These are phyloP conservation scores for Tetradesmus lagerheimii DNA, from an alignment of 139 green algal species.

Conservation along the genomic window DNA sequence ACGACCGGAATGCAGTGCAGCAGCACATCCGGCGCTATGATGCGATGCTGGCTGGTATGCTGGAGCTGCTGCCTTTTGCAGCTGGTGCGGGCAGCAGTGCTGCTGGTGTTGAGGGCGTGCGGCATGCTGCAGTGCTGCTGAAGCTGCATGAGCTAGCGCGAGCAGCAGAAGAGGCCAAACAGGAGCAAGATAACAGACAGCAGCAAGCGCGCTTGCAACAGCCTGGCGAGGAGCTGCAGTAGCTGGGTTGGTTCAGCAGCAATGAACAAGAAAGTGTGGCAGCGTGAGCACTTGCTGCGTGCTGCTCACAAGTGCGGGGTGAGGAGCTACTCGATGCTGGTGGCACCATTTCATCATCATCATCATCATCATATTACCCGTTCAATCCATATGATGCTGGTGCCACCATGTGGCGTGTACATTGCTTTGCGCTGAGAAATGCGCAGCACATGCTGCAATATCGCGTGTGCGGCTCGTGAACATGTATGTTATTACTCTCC, in stretches of 20 bases:
- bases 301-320: no score
- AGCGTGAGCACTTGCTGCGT: not conserved
- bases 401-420: not conserved
- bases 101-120: not conserved
- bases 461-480: not conserved
- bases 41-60: not conserved
- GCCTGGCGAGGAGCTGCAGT: not conserved
- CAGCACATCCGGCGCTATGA: slow-evolving; percentile 2
- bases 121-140: slow-evolving; percentile 16
- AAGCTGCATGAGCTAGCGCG: slow-evolving; percentile 20
- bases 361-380: no score
- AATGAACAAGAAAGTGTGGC: not conserved
- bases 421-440: not conserved
- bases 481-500: no score
- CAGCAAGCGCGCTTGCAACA: not conserved
- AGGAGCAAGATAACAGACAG: not conserved
- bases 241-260: not conserved
- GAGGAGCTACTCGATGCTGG: no score
- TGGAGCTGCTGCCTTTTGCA: slow-evolving; percentile 37
- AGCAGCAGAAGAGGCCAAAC: not conserved
- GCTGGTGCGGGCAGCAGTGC: not conserved
- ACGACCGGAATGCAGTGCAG: not conserved
- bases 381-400: no score
- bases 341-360: no score
- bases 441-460: not conserved